A percentile compares a stretch with the other conserved stretches of the same genome.
These are phyloP conservation scores for Phytophthora hybrid DNA, from an alignment of 352 stramenopile species.

Conservation along the genomic window DNA sequence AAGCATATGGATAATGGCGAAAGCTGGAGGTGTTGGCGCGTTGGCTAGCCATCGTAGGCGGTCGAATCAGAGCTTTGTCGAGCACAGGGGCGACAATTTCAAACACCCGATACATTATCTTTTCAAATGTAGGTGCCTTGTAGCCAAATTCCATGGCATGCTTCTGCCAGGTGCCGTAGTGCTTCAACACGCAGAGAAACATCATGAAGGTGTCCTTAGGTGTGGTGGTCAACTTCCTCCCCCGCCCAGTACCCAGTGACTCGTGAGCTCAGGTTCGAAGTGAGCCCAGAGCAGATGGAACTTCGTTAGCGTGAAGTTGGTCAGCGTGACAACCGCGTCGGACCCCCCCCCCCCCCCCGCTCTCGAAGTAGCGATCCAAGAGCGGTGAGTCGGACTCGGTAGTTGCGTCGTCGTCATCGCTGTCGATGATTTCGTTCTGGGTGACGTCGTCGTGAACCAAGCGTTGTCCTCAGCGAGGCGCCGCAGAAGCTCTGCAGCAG, in stretches of 20 bases:
- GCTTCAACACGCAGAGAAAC: slow-evolving; percentile 13
- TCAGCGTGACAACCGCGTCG: slow-evolving; percentile 9
- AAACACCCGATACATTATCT: too few species aligned
- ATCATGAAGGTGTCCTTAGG: slow-evolving; percentile 16
- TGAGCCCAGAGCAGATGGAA: slow-evolving; percentile 10
- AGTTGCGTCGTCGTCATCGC: too few species aligned
- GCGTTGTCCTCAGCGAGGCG: too few species aligned
- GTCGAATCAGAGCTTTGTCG: too few species aligned
- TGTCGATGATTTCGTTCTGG: too few species aligned
- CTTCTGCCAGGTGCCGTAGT: slow-evolving; percentile 19
- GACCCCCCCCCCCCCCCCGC: slow-evolving; percentile 7
- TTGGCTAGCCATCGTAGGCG: too few species aligned
- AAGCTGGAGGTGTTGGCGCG: too few species aligned
- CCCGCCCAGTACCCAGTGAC: slow-evolving; percentile 6
- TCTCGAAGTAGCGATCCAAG: slow-evolving; percentile 22
- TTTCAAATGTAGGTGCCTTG: not conserved
- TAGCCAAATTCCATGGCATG: slow-evolving; percentile 9
- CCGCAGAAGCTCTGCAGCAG: too few species aligned
- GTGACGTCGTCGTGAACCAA: too few species aligned
- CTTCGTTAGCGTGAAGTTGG: slow-evolving; percentile 14
- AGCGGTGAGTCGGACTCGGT: too few species aligned
- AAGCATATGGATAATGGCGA: too few species aligned
- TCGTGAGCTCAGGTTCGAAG: slow-evolving; percentile 6
- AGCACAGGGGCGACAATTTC: too few species aligned
- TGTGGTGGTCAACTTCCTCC: not conserved